These are phyloP conservation scores for Pichia insulana DNA, from an alignment of 805 yeast genomes.

Conservation along the genomic window DNA sequence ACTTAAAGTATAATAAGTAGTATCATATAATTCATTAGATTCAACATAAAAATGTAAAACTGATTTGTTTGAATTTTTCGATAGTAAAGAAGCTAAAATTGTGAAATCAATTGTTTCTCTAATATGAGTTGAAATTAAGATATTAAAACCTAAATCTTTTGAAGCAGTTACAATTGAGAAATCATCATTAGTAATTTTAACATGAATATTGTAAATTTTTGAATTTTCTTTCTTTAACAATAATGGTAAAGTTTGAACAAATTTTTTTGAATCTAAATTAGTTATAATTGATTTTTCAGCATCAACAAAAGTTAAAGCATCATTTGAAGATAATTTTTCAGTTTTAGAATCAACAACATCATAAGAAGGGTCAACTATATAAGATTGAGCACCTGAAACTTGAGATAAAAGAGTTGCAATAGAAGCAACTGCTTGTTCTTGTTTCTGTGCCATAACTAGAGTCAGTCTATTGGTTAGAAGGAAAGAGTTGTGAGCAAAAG, in stretches of 20 bases:
- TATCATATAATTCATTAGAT: constrained; percentile 2
- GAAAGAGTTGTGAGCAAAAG: too few relatives aligned
- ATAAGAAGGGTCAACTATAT: constrained; percentile 7
- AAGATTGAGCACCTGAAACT: constrained; percentile 7
- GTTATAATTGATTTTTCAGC: constrained; percentile 26
- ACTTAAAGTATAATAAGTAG: constrained; percentile 9
- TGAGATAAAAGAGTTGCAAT: constrained; percentile 5
- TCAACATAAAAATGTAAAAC: constrained; percentile 62
- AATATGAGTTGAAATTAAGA: constrained; percentile 55
- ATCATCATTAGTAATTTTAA: constrained; percentile 51
- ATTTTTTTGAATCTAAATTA: constrained; percentile 36
- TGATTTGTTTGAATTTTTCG: constrained; percentile 40
- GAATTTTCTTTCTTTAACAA: constrained; percentile 31
- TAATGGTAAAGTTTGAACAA: constrained; percentile 54
- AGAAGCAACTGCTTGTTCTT: constrained; percentile 6
- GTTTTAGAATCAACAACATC: not conserved
- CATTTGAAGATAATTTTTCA: constrained; percentile 33
- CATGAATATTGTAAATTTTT: constrained; percentile 47
- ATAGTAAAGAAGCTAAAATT: constrained; percentile 48
- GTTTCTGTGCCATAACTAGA: constrained; percentile 5
- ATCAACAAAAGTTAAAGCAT: constrained; percentile 41
- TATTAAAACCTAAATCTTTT: constrained; percentile 57
- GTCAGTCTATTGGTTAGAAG: too few relatives aligned
- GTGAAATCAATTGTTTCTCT: constrained; percentile 47
- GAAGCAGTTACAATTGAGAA: constrained; percentile 62